phyloP scores from a whole-genome alignment of 371 early-diverging fungal species.

The Mucor lusitanicus region DNA sequence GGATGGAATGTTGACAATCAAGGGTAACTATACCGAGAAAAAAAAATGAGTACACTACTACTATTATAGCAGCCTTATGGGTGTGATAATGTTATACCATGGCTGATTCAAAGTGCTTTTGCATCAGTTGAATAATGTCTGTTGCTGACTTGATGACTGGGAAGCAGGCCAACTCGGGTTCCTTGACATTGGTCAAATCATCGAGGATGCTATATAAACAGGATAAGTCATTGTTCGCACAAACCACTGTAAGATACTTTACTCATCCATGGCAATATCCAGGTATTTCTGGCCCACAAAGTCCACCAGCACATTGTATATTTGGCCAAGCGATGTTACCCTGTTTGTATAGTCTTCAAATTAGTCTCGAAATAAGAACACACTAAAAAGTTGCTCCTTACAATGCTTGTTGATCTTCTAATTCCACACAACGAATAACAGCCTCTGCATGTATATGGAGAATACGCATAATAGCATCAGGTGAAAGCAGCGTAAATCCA shows the following conservation, averaged over 20 bases:
- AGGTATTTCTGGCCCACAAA: constrained; percentile 79
- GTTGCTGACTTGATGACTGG: constrained; percentile 71
- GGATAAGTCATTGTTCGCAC: background rate
- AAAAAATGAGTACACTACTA: background rate
- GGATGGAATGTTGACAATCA: constrained; percentile 76
- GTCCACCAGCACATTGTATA: constrained; percentile 77
- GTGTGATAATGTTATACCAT: constrained; percentile 58
- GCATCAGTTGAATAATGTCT: constrained; percentile 78
- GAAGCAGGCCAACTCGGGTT: constrained; percentile 78
- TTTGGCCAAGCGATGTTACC: constrained; percentile 35
- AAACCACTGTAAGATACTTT: constrained; percentile 19
- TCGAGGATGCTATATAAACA: constrained; percentile 67
- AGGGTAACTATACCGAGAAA: constrained; percentile 63
- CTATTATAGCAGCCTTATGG: background rate
- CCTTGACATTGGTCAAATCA: constrained; percentile 60
- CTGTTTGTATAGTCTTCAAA: constrained; percentile 8
- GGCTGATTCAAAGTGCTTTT: constrained; percentile 87
- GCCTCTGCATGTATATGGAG: constrained; percentile 88
- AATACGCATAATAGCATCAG: constrained; percentile 62
- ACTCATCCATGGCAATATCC: constrained; percentile 83
- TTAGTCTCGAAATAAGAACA: constrained; percentile 1
- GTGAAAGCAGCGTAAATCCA: constrained; percentile 60
- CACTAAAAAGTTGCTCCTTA: constrained; percentile 17
- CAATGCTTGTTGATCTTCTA: constrained; percentile 72
- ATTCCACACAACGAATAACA: constrained; percentile 78